Evolutionary conservation across 352 stramenopile genomes (phyloP).

Genomic region (Phytophthora rubi): DNA sequence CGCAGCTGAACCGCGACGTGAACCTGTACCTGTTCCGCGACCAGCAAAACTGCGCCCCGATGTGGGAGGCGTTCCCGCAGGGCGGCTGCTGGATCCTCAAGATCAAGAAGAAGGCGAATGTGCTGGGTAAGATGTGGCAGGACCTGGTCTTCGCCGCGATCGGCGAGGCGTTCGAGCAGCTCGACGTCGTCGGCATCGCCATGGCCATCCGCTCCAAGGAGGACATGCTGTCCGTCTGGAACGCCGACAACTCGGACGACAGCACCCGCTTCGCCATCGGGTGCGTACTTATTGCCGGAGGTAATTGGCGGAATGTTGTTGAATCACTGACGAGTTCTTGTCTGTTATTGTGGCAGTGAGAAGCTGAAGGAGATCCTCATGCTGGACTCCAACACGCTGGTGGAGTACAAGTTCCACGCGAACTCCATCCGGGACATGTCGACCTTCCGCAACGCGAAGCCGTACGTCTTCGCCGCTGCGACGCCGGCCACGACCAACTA

Average conservation of each 20-base stretch:
- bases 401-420: slow-evolving; percentile 95
- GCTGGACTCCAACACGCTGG: slow-evolving; percentile 93
- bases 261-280: slow-evolving; percentile 84
- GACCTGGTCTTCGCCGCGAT: slow-evolving; percentile 93
- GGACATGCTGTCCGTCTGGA: slow-evolving; percentile 95
- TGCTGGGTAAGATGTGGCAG: slow-evolving; percentile 96
- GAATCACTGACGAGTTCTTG: not conserved
- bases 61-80: slow-evolving; percentile 93
- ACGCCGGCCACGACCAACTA: slow-evolving; percentile 61
- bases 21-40: slow-evolving; percentile 95
- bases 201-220: slow-evolving; percentile 95
- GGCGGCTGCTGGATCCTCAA: slow-evolving; percentile 96
- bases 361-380: slow-evolving; percentile 95
- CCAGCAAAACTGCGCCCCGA: slow-evolving; percentile 84
- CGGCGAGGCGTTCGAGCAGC: slow-evolving; percentile 91
- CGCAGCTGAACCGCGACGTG: slow-evolving; percentile 90
- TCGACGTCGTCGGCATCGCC: slow-evolving; percentile 92
- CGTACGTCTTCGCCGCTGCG: slow-evolving; percentile 89
- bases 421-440: slow-evolving; percentile 94
- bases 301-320: not conserved
- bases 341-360: slow-evolving; percentile 56
- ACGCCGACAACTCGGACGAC: slow-evolving; percentile 93
- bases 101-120: slow-evolving; percentile 95
- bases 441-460: slow-evolving; percentile 94
- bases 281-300: slow-evolving; percentile 36